These are phyloP conservation scores for Plenodomus tracheiphilus DNA, from an alignment of 2,329 filamentous ascomycete genomes.

Conservation along the genomic window DNA sequence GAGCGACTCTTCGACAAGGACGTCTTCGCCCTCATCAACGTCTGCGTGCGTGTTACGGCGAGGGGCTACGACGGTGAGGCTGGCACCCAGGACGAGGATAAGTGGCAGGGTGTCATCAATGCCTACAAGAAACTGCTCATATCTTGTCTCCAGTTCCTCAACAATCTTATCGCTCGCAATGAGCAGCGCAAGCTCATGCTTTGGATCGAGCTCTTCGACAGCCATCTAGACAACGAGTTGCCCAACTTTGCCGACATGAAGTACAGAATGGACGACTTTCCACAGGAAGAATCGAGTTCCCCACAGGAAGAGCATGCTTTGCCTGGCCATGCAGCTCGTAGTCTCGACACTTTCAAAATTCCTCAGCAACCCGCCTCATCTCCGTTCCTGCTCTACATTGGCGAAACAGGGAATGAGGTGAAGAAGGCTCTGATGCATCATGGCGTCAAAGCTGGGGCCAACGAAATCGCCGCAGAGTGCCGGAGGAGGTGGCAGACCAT, in stretches of 20 bases:
- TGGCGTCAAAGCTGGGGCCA: slow-evolving; percentile 44
- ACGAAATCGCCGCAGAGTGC: slow-evolving; percentile 48
- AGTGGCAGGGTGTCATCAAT: slow-evolving; percentile 68
- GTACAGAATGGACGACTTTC: slow-evolving; percentile 39
- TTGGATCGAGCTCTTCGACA: slow-evolving; percentile 68
- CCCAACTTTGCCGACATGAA: slow-evolving; percentile 45
- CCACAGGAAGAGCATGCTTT: slow-evolving; percentile 16
- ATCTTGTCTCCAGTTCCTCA: slow-evolving; percentile 67
- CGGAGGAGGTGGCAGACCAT: slow-evolving; percentile 45
- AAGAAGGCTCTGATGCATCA: slow-evolving; percentile 42
- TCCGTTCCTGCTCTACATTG: slow-evolving; percentile 46
- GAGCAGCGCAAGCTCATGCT: slow-evolving; percentile 67
- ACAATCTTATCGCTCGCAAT: slow-evolving; percentile 68
- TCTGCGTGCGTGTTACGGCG: slow-evolving; percentile 66
- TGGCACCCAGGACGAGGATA: slow-evolving; percentile 63
- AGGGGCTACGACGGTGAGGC: slow-evolving; percentile 67
- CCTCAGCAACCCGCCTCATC: slow-evolving; percentile 46
- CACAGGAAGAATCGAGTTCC: slow-evolving; percentile 22
- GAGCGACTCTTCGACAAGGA: slow-evolving; percentile 63
- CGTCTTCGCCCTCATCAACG: slow-evolving; percentile 63
- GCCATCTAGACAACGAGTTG: slow-evolving; percentile 49
- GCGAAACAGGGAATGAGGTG: slow-evolving; percentile 44
- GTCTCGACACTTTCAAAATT: slow-evolving; percentile 38
- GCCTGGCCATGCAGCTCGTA: slow-evolving; percentile 22
- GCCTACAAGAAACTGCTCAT: slow-evolving; percentile 68